phyloP scores from a whole-genome alignment of 2,329 filamentous ascomycete genomes.

The Diatrype stigma region DNA sequence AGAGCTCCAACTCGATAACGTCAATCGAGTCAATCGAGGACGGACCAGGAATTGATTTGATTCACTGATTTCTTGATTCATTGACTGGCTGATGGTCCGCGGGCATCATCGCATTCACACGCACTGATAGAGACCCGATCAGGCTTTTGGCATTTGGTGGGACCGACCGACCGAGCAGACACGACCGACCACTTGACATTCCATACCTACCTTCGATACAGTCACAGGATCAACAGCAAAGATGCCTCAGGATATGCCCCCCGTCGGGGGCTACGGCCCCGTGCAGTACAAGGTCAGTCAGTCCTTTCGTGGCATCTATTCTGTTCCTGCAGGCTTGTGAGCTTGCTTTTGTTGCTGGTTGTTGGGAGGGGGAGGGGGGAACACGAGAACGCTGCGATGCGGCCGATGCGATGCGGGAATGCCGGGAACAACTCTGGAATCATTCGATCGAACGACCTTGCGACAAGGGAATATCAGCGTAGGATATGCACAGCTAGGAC shows the following conservation, averaged over 20 bases:
- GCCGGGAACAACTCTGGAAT: neutral
- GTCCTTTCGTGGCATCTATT: neutral
- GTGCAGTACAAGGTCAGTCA: conserved; percentile 88
- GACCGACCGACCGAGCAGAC: too few relatives aligned
- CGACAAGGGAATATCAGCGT: too few relatives aligned
- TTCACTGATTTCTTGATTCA: too few relatives aligned
- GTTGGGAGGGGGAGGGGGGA: neutral
- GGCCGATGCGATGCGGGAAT: neutral
- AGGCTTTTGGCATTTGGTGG: too few relatives aligned
- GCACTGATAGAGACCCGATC: too few relatives aligned
- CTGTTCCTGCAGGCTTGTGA: conserved; percentile 2
- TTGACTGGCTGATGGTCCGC: too few relatives aligned
- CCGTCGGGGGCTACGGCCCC: conserved; percentile 86
- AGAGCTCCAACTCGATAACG: neutral
- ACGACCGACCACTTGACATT: neutral
- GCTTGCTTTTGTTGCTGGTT: too few relatives aligned
- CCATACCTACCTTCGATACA: neutral
- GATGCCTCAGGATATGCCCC: conserved; percentile 99
- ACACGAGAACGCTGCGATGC: too few relatives aligned
- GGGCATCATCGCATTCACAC: too few relatives aligned
- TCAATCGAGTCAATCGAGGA: neutral
- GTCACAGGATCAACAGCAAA: conserved; percentile 30
- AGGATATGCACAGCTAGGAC: too few relatives aligned
- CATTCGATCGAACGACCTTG: too few relatives aligned
- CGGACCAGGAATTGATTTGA: too few relatives aligned